These are phyloP conservation scores for Cryphonectria nitschkei DNA, from an alignment of 2,329 filamentous ascomycete genomes.

Conservation along the genomic window DNA sequence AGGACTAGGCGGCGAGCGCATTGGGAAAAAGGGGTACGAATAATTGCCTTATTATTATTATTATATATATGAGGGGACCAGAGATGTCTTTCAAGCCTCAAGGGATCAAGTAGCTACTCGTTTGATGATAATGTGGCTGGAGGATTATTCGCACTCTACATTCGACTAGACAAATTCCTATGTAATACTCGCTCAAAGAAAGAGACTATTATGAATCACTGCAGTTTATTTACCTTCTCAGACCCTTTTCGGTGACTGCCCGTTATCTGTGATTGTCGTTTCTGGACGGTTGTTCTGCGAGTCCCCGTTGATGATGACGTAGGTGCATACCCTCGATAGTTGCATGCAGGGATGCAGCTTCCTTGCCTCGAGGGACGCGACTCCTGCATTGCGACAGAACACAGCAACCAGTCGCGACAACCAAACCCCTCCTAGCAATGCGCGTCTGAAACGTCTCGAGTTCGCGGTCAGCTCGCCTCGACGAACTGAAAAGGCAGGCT, in stretches of 20 bases:
- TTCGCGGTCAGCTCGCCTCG: slow-evolving; percentile 9
- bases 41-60: no score
- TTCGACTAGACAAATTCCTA: neutral
- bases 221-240: neutral
- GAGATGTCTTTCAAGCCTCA: slow-evolving; percentile 19
- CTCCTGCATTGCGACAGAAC: slow-evolving; percentile 2
- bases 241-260: neutral
- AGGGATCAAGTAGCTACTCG: neutral
- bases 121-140: neutral
- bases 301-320: neutral
- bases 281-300: neutral
- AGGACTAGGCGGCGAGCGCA: slow-evolving; percentile 43
- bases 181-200: neutral
- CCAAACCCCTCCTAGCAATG: slow-evolving; percentile 14
- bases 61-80: slow-evolving; percentile 2
- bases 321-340: slow-evolving; percentile 11
- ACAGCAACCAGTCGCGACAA: slow-evolving; percentile 9
- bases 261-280: neutral
- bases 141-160: neutral
- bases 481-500: neutral
- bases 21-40: neutral
- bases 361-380: neutral
- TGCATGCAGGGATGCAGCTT: slow-evolving; percentile 12
- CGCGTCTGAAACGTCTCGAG: slow-evolving; percentile 3
- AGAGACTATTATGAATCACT: no score